Evolutionary conservation across 1,284 basidiomycete genomes (phyloP).

Genomic region (Ganoderma lingzhi): DNA sequence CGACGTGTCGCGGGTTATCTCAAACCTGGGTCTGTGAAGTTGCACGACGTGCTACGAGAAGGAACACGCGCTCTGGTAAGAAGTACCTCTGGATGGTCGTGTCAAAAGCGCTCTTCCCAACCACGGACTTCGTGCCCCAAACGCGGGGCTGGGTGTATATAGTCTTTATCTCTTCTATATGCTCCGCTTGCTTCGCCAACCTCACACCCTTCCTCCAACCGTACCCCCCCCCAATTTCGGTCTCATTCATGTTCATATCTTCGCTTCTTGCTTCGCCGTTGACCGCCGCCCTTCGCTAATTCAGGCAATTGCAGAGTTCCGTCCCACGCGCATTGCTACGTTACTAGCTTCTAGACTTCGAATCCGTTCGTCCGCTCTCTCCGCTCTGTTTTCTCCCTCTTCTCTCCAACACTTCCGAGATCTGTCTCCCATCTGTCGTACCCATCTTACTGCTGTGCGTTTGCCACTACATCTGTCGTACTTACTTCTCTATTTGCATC

Average conservation of each 20-base stretch:
- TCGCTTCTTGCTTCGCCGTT: conserved; percentile 10
- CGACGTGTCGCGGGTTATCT: conserved; percentile 81
- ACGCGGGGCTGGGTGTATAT: conserved; percentile 30
- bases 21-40: conserved; percentile 72
- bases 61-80: conserved; percentile 23
- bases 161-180: conserved; percentile 13
- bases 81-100: conserved; percentile 23
- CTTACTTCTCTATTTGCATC: conserved; percentile 29
- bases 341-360: conserved; percentile 33
- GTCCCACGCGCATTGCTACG: conserved; percentile 29
- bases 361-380: conserved; percentile 34
- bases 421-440: conserved; percentile 31
- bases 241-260: conserved; percentile 16
- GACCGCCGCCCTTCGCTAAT: conserved; percentile 6
- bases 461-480: conserved; percentile 26
- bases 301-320: conserved; percentile 20
- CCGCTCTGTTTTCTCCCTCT: conserved; percentile 22
- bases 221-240: conserved; percentile 10
- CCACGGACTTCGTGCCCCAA: conserved; percentile 17
- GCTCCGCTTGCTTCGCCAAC: neutral
- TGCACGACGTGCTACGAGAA: conserved; percentile 13
- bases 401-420: conserved; percentile 12
- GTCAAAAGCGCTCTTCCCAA: conserved; percentile 27
- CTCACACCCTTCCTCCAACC: conserved; percentile 6
- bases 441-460: conserved; percentile 34